These are phyloP conservation scores for Zopfochytrium polystomum DNA, from an alignment of 371 early-diverging fungal genomes.

Conservation along the genomic window DNA sequence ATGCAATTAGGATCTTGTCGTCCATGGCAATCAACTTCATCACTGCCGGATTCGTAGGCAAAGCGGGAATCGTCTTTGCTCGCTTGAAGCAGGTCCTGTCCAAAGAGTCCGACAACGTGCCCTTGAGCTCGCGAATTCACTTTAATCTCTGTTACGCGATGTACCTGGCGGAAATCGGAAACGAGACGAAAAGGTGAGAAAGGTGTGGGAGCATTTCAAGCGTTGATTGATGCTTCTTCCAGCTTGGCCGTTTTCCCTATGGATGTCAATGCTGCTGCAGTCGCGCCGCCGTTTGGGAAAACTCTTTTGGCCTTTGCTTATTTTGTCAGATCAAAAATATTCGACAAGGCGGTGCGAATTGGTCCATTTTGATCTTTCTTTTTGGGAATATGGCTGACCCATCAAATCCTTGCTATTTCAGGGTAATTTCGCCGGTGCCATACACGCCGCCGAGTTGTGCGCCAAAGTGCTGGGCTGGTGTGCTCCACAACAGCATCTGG, in stretches of 20 bases:
- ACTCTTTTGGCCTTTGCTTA: conserved; percentile 1
- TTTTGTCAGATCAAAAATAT: not conserved
- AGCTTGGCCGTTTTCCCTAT: no score
- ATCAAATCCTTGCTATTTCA: no score
- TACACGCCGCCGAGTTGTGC: no score
- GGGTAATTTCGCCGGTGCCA: no score
- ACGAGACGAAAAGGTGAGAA: conserved; percentile 3
- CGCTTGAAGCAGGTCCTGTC: not conserved
- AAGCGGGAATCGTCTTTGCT: not conserved
- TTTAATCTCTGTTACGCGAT: not conserved
- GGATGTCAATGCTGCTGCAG: no score
- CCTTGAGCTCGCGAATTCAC: not conserved
- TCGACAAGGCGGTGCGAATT: not conserved
- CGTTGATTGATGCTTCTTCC: no score
- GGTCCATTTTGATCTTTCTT: no score
- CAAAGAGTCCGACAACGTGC: not conserved
- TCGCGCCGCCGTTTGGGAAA: no score
- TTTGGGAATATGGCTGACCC: no score
- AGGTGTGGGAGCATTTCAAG: not conserved
- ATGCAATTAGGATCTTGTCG: not conserved
- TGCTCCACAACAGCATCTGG: no score
- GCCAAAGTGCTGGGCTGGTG: no score
- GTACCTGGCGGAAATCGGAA: not conserved
- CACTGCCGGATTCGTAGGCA: not conserved
- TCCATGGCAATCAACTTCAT: not conserved